Conservation (phyloP, 2,329 filamentous ascomycete genomes). For the Fonsecaea erecta region DNA sequence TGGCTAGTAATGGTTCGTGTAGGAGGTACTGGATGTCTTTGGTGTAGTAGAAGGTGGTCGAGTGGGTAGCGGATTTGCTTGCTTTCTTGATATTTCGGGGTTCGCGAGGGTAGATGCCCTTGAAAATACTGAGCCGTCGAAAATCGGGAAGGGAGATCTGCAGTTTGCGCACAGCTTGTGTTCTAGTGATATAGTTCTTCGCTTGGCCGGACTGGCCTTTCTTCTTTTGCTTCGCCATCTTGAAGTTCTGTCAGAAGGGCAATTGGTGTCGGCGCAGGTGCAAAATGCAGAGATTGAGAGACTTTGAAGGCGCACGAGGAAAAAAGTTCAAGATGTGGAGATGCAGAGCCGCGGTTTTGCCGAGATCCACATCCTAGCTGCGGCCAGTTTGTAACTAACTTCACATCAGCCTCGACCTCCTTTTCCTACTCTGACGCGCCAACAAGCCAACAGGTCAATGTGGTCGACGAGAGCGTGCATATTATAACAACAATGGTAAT, state of each 20-base stretch:
- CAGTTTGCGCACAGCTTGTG: slow-evolving; percentile 95
- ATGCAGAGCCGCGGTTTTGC: slow-evolving; percentile 3
- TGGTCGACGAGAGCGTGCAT: background rate
- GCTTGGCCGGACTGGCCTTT: slow-evolving; percentile 88
- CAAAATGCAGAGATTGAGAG: slow-evolving; percentile 12
- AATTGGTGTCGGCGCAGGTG: slow-evolving; percentile 5
- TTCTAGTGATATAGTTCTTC: slow-evolving; percentile 98
- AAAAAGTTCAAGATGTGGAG: slow-evolving; percentile 22
- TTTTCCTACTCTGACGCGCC: slow-evolving; percentile 5
- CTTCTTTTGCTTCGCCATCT: slow-evolving; percentile 82
- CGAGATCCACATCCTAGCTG: background rate
- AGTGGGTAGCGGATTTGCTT: slow-evolving; percentile 83
- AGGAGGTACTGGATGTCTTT: slow-evolving; percentile 99
- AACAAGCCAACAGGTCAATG: background rate
- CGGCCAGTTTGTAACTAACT: slow-evolving; percentile 10
- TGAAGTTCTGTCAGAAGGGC: background rate
- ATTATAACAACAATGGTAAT: slow-evolving; percentile 44
- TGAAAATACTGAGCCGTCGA: slow-evolving; percentile 98
- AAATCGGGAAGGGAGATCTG: slow-evolving; percentile 98
- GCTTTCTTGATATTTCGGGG: slow-evolving; percentile 97
- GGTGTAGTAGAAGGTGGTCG: slow-evolving; percentile 88
- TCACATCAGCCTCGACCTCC: slow-evolving; percentile 25
- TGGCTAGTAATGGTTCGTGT: slow-evolving; percentile 89
- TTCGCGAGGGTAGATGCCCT: slow-evolving; percentile 97
- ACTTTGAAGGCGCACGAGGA: slow-evolving; percentile 1